Base-by-base conservation (phyloP, 805 yeast genomes). In the Teunomyces kruisii region DNA sequence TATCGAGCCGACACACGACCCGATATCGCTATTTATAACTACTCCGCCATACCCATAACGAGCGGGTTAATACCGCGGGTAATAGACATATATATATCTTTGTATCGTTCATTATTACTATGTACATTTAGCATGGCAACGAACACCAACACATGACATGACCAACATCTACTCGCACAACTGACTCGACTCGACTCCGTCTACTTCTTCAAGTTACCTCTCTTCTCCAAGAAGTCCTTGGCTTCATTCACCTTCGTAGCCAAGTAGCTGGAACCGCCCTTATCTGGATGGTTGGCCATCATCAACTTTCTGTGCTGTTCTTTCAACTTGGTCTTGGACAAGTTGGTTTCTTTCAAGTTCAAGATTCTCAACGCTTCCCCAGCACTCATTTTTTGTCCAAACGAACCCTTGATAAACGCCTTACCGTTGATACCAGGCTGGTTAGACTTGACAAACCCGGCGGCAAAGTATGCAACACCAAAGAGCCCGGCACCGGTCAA, bases 221-320 rank as follows among this genome's bases (percentile, higher is more conserved):
- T 78, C 64, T 82, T 80, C 54, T 88, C 94, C 61, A 88, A 70
- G 56, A 86, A 79, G 56, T 83, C 91, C 62, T 86, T 90, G 22
- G 97, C 97, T 68, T 91, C 96, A 63, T 91, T 91, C 49, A 91
- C 85, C 72, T 91, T 91, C 47, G 91, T 83, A 39, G 97, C 96
- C 64, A 91, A 64, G 57, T 79, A 89, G 22, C 95, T 87, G 9
- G 95, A 85, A 2, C 97, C 97, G 28, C 97, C 97, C 61, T 83
- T 86, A 70, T 91, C 97, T 9, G 97, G 97, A 61, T 91, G 97
- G 64, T 91, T 91, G 40, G 86, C 79, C 67, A 88, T 67, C 94
- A 91, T 87, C 57, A 90, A 84, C 55, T 74, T 75, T 68, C 96
- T 80, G 62, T 91, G 96, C 48, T 82, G 83, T 50, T 84, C 89